Evolutionary conservation across 2,329 filamentous ascomycete species (phyloP), one percentile per base, ranked within the genome.

Genomic region (Claviceps fusiformis): DNA sequence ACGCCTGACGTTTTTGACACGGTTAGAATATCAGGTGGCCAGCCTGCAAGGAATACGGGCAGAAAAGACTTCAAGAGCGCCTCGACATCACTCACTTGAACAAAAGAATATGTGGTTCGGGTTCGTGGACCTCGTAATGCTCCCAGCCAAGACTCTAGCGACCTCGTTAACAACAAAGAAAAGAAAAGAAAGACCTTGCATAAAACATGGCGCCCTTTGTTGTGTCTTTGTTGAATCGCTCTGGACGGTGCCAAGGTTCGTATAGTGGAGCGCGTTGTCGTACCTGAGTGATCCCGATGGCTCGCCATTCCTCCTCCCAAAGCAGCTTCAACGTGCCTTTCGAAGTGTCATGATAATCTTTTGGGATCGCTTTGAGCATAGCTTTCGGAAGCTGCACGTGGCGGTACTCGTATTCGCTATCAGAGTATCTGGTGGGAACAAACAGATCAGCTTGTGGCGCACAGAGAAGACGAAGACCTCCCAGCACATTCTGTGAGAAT

Each of bases 261-360:
- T n/a, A 11, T 15, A 46, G 35, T 10, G 31, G n/a, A 9, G 46
- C 27, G 11, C 35, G 37, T 39, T 44, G 29, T 50, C 77, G 50
- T 74, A 95, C 90, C 84, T 95, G 92, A 61, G 93, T 98, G 68
- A 98, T 98, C 52, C 93, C 93, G 66, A 98, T 79, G 41, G 87
- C 90, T 72, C 93, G 85, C 93, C 93, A 98, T 74, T 98, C 93
- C 62, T 97, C 92, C 71, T 98, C 93, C 91, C 92, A 96, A 58
- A 98, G 75, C 62, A 98, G 75, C 76, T 97, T 98, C 71, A 98
- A 74, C 6, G 92, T 97, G 59, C 93, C 93, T 72, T 95, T 89
- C 53, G 82, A 75, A 52, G 83, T 79, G 70, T 96, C 91, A 67
- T 95, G 92, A 72, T 95, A 95, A 60, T 96, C 92, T 69, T 91